Evolutionary conservation across 192 early-diverging fungal genomes (phyloP), one percentile per base, ranked within the genome.

Genomic region (Backusella macrospora): DNA sequence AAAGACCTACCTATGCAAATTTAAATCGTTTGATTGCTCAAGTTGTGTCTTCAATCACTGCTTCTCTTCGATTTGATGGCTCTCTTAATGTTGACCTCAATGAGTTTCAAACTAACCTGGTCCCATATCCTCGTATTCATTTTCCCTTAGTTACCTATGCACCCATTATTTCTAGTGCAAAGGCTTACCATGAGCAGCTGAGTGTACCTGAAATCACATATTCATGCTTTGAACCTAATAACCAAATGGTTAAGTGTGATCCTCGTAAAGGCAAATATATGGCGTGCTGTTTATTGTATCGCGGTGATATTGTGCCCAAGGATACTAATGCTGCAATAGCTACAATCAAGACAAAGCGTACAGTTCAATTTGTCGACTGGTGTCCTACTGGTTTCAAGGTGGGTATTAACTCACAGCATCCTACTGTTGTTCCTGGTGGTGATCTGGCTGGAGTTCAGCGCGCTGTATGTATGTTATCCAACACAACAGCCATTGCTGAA

Each of bases 101-200:
- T 80, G 97, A 99, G 89, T 99, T 99, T 92, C 97, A 99, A 87
- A 99, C 97, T 85, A 98, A 99, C 91, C 86, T 99, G 87, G 97
- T 99, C 39, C 97, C 97, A 65, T 99, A 97, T 88, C 97, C 97
- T 73, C 95, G 97, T 83, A 99, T 99, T 82, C 91, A 98, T 85
- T 99, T 98, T 91, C 97, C 96, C 23, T 84, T 99, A 78, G 96
- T 97, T 40, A 96, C 97, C 73, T 99, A 99, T 80, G 95, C 97
- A 29, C 97, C 92, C n/a, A 92, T 99, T 77, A 93, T 96, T 76
- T 95, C 94, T 46, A 90, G 93, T 76, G 91, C 92, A 83, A 99
- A 99, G 89, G 95, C 95, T 49, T 91, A 89, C 86, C 97, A 99
- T 87, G 96, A 99, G 87, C 91, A 95, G 80, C 86, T 96, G 80